These are phyloP conservation scores for Monocercomonoides exilis DNA, from an alignment of 78 protist species.

Conservation along the genomic window DNA sequence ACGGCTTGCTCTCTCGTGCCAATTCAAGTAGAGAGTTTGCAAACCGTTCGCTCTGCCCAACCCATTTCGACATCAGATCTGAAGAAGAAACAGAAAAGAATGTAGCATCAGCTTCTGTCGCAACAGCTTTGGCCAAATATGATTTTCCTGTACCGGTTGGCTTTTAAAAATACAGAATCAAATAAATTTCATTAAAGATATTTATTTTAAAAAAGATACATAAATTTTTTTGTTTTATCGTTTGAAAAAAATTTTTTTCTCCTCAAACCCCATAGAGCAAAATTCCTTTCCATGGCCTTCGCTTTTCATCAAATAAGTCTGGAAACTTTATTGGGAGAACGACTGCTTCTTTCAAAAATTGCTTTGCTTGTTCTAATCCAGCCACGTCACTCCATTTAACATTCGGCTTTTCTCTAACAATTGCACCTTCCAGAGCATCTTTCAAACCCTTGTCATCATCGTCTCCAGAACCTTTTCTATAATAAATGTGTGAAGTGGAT, in stretches of 20 bases:
- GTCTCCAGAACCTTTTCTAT: no score
- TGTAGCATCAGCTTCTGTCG: conserved; percentile 90
- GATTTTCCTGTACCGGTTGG: conserved; percentile 96
- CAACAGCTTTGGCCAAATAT: conserved; percentile 95
- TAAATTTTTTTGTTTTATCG: no score
- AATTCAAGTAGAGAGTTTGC: conserved; percentile 80
- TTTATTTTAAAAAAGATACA: no score
- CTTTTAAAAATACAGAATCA: no score
- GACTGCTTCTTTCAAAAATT: conserved; percentile 87
- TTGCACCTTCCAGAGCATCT: no score
- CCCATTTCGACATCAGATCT: conserved; percentile 85
- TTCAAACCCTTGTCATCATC: not conserved
- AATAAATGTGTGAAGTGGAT: no score
- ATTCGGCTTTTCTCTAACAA: conserved; percentile 87
- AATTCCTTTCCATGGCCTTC: conserved; percentile 96
- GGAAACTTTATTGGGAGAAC: conserved; percentile 92
- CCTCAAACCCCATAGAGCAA: conserved; percentile 92
- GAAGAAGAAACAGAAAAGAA: conserved; percentile 86
- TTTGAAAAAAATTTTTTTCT: no score
- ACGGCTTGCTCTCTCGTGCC: conserved; percentile 80
- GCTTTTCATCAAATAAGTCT: conserved; percentile 81
- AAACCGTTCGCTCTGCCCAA: conserved; percentile 85
- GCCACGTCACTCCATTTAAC: conserved; percentile 91
- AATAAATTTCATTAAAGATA: no score
- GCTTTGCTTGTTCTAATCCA: conserved; percentile 89